Percentiles rank a stretch among this genome's conserved stretches.
Evolutionary conservation across 2,329 filamentous ascomycete genomes (phyloP).

Genomic region (Arthroderma sp.): DNA sequence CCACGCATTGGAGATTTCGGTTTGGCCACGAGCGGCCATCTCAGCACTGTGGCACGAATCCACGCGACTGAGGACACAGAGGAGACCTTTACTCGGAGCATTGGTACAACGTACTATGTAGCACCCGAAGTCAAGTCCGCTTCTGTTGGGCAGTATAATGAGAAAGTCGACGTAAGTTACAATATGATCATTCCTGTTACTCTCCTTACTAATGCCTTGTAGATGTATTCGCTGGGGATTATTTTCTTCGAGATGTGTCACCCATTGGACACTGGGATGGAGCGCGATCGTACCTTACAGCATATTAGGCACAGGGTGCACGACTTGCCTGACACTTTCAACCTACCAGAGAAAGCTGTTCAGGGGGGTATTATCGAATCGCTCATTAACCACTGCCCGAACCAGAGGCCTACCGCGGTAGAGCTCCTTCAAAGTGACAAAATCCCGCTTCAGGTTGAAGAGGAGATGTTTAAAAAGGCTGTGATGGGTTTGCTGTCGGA

Average conservation of each 20-base stretch:
- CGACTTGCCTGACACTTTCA: constrained; percentile 59
- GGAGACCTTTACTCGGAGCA: constrained; percentile 38
- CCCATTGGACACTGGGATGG: constrained; percentile 48
- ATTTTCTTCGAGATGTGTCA: constrained; percentile 98
- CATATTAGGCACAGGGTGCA: constrained; percentile 56
- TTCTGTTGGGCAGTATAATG: constrained; percentile 65
- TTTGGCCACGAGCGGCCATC: constrained; percentile 74
- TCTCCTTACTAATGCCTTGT: constrained; percentile 6
- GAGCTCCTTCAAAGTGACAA: constrained; percentile 77
- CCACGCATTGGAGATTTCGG: constrained; percentile 97
- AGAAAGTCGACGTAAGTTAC: constrained; percentile 69
- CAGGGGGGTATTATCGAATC: constrained; percentile 69
- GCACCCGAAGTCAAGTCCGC: constrained; percentile 78
- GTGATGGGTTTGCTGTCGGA: constrained; percentile 64
- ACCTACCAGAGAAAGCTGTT: constrained; percentile 49
- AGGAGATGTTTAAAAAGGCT: constrained; percentile 74
- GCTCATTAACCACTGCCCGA: constrained; percentile 69
- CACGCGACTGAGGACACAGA: constrained; percentile 23
- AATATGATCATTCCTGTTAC: neutral
- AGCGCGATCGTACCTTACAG: constrained; percentile 52
- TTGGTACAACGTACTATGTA: constrained; percentile 77
- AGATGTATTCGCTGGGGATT: constrained; percentile 93
- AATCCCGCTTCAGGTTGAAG: constrained; percentile 81
- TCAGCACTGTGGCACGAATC: constrained; percentile 27
- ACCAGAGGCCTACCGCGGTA: constrained; percentile 64